These are phyloP conservation scores for Beauveria caledonica DNA, from an alignment of 2,329 filamentous ascomycete species.

Conservation along the genomic window DNA sequence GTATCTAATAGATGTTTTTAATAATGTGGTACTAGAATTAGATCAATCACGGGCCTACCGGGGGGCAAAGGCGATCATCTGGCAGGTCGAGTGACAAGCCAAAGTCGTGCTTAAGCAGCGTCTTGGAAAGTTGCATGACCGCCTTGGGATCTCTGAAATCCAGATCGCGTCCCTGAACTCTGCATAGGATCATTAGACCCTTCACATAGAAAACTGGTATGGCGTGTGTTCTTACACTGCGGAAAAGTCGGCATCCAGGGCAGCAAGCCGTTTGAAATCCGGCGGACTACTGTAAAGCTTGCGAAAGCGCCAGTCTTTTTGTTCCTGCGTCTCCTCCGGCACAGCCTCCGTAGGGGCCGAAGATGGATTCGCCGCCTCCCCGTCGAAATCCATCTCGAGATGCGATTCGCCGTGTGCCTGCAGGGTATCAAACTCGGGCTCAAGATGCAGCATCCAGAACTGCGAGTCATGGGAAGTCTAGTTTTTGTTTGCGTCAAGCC, in stretches of 20 bases:
- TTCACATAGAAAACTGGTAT: background rate
- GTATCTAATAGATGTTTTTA: constrained; percentile 28
- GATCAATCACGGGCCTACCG: constrained; percentile 41
- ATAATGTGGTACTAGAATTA: too few species aligned
- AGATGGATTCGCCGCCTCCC: background rate
- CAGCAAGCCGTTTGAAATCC: constrained; percentile 33
- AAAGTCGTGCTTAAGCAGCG: constrained; percentile 67
- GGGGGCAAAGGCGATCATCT: constrained; percentile 73
- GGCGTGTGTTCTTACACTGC: constrained; percentile 25
- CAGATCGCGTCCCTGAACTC: constrained; percentile 43
- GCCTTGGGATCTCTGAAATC: constrained; percentile 74
- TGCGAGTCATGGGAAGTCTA: background rate
- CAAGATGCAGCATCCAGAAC: background rate
- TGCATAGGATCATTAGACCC: constrained; percentile 12
- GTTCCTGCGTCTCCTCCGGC: background rate
- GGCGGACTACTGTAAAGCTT: constrained; percentile 6
- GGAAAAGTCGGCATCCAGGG: constrained; percentile 33
- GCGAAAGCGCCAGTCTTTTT: constrained; percentile 3
- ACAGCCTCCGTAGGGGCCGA: background rate
- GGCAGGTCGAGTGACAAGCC: constrained; percentile 62
- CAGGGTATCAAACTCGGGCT: background rate
- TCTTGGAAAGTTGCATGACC: constrained; percentile 71
- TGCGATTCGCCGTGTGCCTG: background rate
- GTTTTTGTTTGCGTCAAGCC: background rate
- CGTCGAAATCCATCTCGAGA: background rate